Evolutionary conservation across 352 stramenopile species (phyloP).

Genomic region (Globisporangium ultimum): DNA sequence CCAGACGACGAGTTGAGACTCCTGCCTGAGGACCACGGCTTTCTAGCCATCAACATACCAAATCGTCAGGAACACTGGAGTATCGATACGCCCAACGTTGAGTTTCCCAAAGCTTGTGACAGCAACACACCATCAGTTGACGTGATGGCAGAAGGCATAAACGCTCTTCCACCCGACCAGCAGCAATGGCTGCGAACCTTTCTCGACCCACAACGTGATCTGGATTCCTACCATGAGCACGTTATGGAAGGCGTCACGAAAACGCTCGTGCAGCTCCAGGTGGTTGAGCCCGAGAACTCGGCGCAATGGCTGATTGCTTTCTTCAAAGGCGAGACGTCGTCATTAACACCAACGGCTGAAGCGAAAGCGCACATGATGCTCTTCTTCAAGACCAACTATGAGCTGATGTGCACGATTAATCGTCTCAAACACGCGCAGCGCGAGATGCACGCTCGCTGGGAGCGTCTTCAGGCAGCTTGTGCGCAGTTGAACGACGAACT

Average conservation of each 20-base stretch:
- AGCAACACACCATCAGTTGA: not conserved
- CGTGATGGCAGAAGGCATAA: not conserved
- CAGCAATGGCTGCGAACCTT: constrained; percentile 13
- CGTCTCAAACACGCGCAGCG: constrained; percentile 37
- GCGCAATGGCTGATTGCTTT: constrained; percentile 49
- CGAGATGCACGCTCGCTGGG: constrained; percentile 29
- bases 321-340: constrained; percentile 13
- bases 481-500: constrained; percentile 35
- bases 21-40: constrained; percentile 27
- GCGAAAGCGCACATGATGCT: constrained; percentile 10
- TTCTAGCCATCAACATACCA: constrained; percentile 28
- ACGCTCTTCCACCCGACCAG: not conserved
- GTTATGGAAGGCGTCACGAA: constrained; percentile 36
- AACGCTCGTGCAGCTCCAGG: constrained; percentile 39
- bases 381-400: constrained; percentile 61
- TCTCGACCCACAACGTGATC: constrained; percentile 28
- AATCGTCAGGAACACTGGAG: constrained; percentile 50
- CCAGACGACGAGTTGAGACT: constrained; percentile 33
- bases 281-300: constrained; percentile 30
- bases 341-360: not conserved
- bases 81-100: constrained; percentile 24
- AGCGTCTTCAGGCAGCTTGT: constrained; percentile 23
- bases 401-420: constrained; percentile 55
- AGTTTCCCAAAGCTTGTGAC: constrained; percentile 17
- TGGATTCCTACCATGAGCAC: constrained; percentile 41